Evolutionary conservation across 2,329 filamentous ascomycete species (phyloP).

Genomic region (Fusarium austroafricanum): DNA sequence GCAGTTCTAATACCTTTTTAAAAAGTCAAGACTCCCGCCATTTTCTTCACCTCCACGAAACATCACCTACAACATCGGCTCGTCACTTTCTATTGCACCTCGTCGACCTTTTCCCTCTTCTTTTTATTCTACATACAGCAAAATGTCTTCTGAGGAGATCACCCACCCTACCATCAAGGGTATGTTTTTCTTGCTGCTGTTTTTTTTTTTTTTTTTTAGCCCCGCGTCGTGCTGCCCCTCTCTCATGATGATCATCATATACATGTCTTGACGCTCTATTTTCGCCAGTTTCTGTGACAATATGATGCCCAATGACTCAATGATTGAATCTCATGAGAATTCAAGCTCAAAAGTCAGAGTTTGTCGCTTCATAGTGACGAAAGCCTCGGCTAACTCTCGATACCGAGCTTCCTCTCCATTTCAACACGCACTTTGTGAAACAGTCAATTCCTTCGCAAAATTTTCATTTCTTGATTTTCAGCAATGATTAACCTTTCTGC

Average conservation of each 20-base stretch:
- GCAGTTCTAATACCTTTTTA: constrained; percentile 18
- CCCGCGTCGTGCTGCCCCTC: constrained; percentile 44
- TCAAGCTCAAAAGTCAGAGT: background rate
- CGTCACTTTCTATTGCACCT: constrained; percentile 28
- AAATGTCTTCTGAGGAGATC: constrained; percentile 72
- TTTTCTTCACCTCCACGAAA: constrained; percentile 35
- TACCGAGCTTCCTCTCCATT: background rate
- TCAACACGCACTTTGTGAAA: background rate
- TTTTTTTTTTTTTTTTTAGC: constrained; percentile 18
- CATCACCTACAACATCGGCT: constrained; percentile 24
- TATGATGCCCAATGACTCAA: background rate
- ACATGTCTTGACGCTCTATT: constrained; percentile 1
- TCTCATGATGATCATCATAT: constrained; percentile 40
- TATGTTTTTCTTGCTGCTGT: constrained; percentile 50
- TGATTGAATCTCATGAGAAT: background rate
- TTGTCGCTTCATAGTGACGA: background rate
- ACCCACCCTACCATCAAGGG: constrained; percentile 82
- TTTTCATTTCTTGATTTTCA: background rate
- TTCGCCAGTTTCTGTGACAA: background rate
- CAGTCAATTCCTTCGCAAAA: constrained; percentile 6
- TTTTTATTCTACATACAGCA: constrained; percentile 46
- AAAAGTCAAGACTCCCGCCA: constrained; percentile 40
- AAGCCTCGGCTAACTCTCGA: background rate
- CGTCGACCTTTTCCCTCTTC: constrained; percentile 1
- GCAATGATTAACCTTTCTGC: constrained; percentile 28